Conservation (phyloP, 805 yeast species). For the Tetrapisispora phaffii region DNA sequence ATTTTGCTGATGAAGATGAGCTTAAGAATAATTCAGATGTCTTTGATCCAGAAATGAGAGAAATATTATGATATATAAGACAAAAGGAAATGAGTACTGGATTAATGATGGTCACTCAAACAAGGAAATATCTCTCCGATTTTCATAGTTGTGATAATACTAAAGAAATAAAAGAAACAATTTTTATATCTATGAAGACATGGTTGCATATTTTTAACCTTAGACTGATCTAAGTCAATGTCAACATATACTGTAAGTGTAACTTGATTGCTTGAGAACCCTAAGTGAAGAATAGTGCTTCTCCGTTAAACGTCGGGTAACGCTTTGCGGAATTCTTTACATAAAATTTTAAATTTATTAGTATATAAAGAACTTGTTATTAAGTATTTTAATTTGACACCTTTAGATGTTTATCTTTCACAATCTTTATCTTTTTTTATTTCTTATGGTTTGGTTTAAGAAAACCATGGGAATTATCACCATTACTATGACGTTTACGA, state of each 20-base stretch:
- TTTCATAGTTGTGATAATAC: too few relatives aligned
- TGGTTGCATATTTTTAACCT: too few relatives aligned
- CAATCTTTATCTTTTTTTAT: background rate
- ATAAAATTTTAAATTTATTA: background rate
- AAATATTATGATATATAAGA: constrained; percentile 8
- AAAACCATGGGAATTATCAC: constrained; percentile 35
- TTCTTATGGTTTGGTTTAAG: background rate
- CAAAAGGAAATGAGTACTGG: background rate
- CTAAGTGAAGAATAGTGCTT: too few relatives aligned
- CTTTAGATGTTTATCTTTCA: background rate
- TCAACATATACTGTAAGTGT: too few relatives aligned
- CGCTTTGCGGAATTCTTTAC: background rate
- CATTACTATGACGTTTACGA: constrained; percentile 32
- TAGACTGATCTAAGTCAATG: too few relatives aligned
- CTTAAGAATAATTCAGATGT: background rate
- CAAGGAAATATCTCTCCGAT: too few relatives aligned
- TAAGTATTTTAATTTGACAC: background rate
- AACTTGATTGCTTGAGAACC: too few relatives aligned
- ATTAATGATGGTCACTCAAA: too few relatives aligned
- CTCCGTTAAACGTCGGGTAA: too few relatives aligned
- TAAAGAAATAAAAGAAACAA: too few relatives aligned
- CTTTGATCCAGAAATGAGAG: constrained; percentile 11
- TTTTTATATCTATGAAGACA: too few relatives aligned
- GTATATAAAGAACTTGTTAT: background rate
- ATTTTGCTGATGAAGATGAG: constrained; percentile 27